Percentiles rank a stretch among this genome's conserved stretches.
phyloP scores from a whole-genome alignment of 2,329 filamentous ascomycete species.

The Apiospora rasikravindrae region DNA sequence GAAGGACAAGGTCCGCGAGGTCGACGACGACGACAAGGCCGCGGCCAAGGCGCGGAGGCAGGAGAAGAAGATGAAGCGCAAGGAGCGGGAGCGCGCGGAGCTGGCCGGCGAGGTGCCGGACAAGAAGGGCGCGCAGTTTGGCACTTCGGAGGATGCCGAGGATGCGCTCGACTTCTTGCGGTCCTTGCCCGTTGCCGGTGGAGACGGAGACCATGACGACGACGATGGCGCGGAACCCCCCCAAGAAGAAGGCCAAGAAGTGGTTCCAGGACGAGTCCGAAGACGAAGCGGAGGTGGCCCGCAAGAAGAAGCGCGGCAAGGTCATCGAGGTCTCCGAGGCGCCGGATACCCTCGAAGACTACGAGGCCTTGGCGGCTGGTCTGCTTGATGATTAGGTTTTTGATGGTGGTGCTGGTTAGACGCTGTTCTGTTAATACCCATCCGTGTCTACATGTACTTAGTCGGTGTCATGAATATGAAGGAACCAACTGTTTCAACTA shows the following conservation, averaged over 20 bases:
- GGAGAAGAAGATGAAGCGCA: slow-evolving; percentile 77
- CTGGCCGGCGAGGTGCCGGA: slow-evolving; percentile 31
- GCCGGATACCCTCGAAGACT: slow-evolving; percentile 79
- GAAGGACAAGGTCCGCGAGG: slow-evolving; percentile 70
- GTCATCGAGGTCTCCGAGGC: slow-evolving; percentile 68
- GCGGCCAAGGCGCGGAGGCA: slow-evolving; percentile 77
- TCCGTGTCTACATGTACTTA: not conserved
- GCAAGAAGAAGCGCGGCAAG: slow-evolving; percentile 54
- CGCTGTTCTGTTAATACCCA: slow-evolving; percentile 8
- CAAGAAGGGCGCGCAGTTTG: slow-evolving; percentile 40
- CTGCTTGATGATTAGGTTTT: slow-evolving; percentile 57
- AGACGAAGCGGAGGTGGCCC: slow-evolving; percentile 49
- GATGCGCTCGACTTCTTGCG: slow-evolving; percentile 63
- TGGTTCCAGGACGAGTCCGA: slow-evolving; percentile 76
- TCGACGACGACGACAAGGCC: slow-evolving; percentile 84
- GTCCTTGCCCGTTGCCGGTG: slow-evolving; percentile 59
- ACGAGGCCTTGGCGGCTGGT: slow-evolving; percentile 77
- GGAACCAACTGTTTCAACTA: not conserved
- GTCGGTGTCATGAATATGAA: not conserved
- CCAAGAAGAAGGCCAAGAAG: slow-evolving; percentile 73
- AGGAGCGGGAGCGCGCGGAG: slow-evolving; percentile 66
- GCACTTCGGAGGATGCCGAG: slow-evolving; percentile 49
- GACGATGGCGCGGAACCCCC: slow-evolving; percentile 48
- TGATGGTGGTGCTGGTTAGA: not conserved
- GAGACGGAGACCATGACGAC: slow-evolving; percentile 27